Percentiles rank a stretch among this genome's conserved stretches.
Evolutionary conservation across 129 eudicot species (phyloP).

Genomic region (Cynara cardunculus): DNA sequence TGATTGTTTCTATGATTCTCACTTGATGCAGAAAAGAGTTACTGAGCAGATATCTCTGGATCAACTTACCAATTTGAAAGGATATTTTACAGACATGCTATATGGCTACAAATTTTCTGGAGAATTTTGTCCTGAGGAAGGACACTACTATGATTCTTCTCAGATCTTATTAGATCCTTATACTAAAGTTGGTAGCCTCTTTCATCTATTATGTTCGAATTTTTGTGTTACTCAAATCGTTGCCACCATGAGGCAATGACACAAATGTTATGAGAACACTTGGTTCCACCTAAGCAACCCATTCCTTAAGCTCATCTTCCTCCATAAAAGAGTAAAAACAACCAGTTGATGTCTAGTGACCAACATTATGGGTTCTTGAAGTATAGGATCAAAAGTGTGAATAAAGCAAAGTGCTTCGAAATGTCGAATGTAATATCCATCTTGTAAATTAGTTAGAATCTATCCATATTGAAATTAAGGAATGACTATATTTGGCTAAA

Average conservation of each 20-base stretch:
- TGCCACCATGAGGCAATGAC: too few relatives aligned
- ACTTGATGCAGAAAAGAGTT: constrained; percentile 68
- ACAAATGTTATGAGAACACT: too few relatives aligned
- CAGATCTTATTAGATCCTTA: constrained; percentile 83
- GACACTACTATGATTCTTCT: constrained; percentile 80
- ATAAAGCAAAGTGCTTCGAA: neutral
- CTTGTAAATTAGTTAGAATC: too few relatives aligned
- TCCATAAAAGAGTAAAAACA: neutral
- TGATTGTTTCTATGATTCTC: constrained; percentile 8
- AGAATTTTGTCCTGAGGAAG: constrained; percentile 70
- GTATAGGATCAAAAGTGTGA: neutral
- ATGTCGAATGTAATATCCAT: too few relatives aligned
- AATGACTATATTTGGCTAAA: too few relatives aligned
- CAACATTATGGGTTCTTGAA: neutral
- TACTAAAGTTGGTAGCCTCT: constrained; percentile 67
- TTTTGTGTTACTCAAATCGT: neutral
- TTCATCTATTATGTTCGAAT: constrained; percentile 7
- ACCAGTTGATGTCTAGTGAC: neutral
- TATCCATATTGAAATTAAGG: too few relatives aligned
- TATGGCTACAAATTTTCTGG: constrained; percentile 82
- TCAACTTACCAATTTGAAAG: constrained; percentile 68
- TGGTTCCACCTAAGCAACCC: too few relatives aligned
- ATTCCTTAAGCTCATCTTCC: too few relatives aligned
- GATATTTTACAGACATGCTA: constrained; percentile 69
- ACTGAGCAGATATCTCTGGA: constrained; percentile 69